Evolutionary conservation across 495 filamentous ascomycete genomes (phyloP).

Genomic region (Cercophora sp.): DNA sequence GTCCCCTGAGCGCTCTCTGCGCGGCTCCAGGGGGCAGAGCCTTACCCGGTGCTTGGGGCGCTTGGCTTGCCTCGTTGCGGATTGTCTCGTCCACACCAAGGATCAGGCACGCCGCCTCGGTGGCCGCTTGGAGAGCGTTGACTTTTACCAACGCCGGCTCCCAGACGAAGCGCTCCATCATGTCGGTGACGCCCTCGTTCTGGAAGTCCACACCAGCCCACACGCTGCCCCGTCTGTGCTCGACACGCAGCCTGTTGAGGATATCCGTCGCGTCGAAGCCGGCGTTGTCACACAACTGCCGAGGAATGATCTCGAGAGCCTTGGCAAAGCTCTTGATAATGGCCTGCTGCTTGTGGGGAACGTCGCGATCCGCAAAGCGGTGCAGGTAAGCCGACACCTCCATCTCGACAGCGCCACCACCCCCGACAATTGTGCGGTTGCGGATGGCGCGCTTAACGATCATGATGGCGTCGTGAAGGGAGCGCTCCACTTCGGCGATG

Average conservation of each 20-base stretch:
- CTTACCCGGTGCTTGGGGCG: constrained; percentile 71
- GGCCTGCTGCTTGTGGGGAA: constrained; percentile 91
- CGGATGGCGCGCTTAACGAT: constrained; percentile 95
- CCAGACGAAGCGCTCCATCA: constrained; percentile 93
- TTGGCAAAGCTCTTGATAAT: constrained; percentile 98
- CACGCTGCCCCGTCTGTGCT: constrained; percentile 82
- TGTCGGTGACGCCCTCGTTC: constrained; percentile 86
- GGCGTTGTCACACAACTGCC: constrained; percentile 96
- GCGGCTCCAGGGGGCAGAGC: constrained; percentile 87
- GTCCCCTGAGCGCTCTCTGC: constrained; percentile 81
- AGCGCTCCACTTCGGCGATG: constrained; percentile 96
- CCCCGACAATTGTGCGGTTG: constrained; percentile 90
- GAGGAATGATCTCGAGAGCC: constrained; percentile 92
- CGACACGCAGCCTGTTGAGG: constrained; percentile 87
- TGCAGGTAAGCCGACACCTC: constrained; percentile 91
- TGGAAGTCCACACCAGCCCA: constrained; percentile 97
- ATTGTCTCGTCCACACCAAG: constrained; percentile 97
- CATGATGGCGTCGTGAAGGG: constrained; percentile 98
- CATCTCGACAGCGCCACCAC: constrained; percentile 95
- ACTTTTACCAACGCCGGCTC: constrained; percentile 94
- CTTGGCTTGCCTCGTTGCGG: constrained; percentile 85
- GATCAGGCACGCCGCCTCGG: constrained; percentile 92
- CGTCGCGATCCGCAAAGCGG: constrained; percentile 83
- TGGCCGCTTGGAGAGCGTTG: constrained; percentile 93
- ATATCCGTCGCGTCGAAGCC: constrained; percentile 98